Base-by-base conservation (phyloP, 164 flowering plant genomes). In the Piper longum region DNA sequence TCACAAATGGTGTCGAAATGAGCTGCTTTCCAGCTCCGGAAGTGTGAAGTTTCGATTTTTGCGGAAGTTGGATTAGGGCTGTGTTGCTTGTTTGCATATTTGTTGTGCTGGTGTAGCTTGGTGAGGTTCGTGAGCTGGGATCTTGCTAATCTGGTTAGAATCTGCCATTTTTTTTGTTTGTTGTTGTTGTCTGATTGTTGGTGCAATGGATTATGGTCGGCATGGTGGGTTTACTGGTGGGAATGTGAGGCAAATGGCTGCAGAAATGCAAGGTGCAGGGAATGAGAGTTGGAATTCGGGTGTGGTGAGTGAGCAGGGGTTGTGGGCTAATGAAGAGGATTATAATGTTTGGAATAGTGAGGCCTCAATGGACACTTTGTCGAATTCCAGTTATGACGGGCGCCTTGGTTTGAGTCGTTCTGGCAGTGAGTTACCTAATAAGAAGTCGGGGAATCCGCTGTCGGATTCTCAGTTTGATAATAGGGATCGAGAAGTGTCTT, bases 241-340 rank as follows among this genome's bases (percentile, higher is more conserved):
- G 55, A 78, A 79, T 77, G 85, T 73, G 48, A 85, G 79, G 16
- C 83, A 81, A 52, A 73, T 80, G 16, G 71, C 78, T 16, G 62
- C 82, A 18, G 80, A 75, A 41, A 67, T 54, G 61, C 68, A 63
- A 3, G 73, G 65, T 5, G 63, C 56, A 62, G 71, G 70, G 17
- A 57, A 61, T 1, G 89, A 76, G 9, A 77, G 71, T 58, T 85
- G 87, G 88, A 67, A 71, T 42, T 69, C 79, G 2, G 81, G 36
- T 26, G 36, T 78, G 57, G 51, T 66, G 3, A 16, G 17, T 5
- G 91, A 86, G 61, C 87, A 80, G 13, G 81, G 77, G 17, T 76
- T 86, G 72, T 93, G 98, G 98, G 95, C 97, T 2, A 88, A 96
- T n/a, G 98, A 93, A 65, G 98, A 93, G 43, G 98, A 93, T 42